phyloP scores from a whole-genome alignment of 129 eudicot genomes.

The Artemisia tridentata region DNA sequence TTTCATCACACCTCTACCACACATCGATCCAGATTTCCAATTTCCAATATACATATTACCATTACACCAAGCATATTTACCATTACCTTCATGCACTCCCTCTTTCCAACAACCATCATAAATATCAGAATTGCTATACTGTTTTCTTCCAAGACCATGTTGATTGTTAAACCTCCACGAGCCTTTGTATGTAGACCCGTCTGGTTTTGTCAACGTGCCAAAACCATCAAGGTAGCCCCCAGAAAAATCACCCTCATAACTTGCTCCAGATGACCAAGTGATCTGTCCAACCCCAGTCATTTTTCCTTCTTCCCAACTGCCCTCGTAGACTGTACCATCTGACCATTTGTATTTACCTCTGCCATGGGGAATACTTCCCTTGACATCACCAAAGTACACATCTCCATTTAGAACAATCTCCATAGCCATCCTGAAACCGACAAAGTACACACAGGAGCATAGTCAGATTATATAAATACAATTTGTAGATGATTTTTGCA shows the following conservation, averaged over 20 bases:
- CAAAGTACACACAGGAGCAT: neutral
- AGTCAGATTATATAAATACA: neutral
- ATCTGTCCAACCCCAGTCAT: neutral
- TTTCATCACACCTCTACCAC: constrained; percentile 13
- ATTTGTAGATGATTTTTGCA: neutral
- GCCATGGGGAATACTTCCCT: constrained; percentile 4
- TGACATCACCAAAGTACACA: neutral
- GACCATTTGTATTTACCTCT: constrained; percentile 12
- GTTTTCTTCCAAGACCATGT: constrained; percentile 9
- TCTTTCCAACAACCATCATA: constrained; percentile 4
- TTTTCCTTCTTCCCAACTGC: constrained; percentile 12
- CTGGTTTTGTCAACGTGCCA: neutral
- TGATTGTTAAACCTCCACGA: constrained; percentile 2
- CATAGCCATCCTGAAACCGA: neutral
- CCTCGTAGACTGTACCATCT: constrained; percentile 11
- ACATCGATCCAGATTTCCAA: constrained; percentile 2
- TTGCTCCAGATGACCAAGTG: constrained; percentile 9
- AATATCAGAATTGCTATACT: constrained; percentile 7
- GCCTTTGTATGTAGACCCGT: neutral
- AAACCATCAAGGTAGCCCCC: constrained; percentile 7
- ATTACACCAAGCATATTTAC: constrained; percentile 4
- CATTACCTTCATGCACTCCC: constrained; percentile 1
- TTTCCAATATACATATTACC: constrained; percentile 10
- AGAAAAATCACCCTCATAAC: constrained; percentile 9
- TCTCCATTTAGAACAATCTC: constrained; percentile 2